These are phyloP conservation scores for Chiua virens DNA, from an alignment of 768 basidiomycete genomes.

Conservation along the genomic window DNA sequence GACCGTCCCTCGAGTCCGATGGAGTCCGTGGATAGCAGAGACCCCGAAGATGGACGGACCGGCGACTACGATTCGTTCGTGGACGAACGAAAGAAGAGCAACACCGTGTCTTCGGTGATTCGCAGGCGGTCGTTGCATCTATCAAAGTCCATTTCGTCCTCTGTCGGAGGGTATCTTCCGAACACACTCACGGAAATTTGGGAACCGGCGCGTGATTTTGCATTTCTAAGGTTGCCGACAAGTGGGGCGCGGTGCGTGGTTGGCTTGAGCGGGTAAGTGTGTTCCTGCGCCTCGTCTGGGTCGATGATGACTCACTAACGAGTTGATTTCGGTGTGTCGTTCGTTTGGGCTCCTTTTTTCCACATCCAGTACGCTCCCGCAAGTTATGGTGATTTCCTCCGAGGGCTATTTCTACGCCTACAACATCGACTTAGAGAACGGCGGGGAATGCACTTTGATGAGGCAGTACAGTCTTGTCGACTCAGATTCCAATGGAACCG, in stretches of 20 bases:
- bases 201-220: conserved; percentile 96
- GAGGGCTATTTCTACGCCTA: conserved; percentile 97
- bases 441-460: conserved; percentile 92
- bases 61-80: conserved; percentile 87
- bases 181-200: conserved; percentile 92
- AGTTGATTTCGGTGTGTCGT: neutral
- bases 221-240: conserved; percentile 80
- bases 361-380: conserved; percentile 75
- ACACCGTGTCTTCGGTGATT: conserved; percentile 60
- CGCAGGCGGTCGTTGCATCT: conserved; percentile 72
- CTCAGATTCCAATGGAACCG: conserved; percentile 25
- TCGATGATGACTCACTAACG: neutral
- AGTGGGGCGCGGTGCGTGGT: conserved; percentile 82
- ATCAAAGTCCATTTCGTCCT: conserved; percentile 73
- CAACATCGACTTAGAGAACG: conserved; percentile 92
- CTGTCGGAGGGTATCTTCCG: conserved; percentile 83
- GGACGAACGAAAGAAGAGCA: conserved; percentile 66
- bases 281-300: neutral
- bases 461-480: conserved; percentile 75
- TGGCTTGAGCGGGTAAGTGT: conserved; percentile 81
- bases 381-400: conserved; percentile 95
- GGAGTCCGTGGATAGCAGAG: conserved; percentile 63
- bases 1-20: conserved; percentile 54
- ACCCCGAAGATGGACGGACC: conserved; percentile 52
- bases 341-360: neutral